phyloP scores from a whole-genome alignment of 2,329 filamentous ascomycete genomes.

The Macrophomina tecta region DNA sequence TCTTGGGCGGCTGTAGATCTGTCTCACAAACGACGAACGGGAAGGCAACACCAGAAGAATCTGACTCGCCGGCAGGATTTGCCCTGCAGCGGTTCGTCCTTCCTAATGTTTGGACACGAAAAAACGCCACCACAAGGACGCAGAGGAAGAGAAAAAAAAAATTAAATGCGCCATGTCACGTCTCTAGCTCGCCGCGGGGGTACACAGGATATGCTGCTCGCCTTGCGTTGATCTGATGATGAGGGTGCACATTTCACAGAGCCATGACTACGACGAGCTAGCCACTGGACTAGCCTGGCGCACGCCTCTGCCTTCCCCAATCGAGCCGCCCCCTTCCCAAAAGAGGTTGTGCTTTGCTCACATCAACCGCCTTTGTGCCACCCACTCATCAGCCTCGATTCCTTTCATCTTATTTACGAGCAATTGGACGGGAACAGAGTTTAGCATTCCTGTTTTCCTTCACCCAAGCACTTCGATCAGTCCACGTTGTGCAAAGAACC shows the following conservation, averaged over 20 bases:
- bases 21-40: background rate
- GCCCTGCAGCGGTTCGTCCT: constrained; percentile 16
- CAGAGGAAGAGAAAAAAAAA: too few relatives aligned
- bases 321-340: background rate
- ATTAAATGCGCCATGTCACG: background rate
- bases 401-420: background rate
- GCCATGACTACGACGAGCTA: background rate
- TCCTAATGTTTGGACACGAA: background rate
- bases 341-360: background rate
- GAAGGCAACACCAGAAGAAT: background rate
- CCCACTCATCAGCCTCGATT: background rate
- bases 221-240: background rate
- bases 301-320: background rate
- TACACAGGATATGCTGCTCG: background rate
- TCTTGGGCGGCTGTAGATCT: constrained; percentile 7
- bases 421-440: background rate
- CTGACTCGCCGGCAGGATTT: background rate
- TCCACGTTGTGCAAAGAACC: too few relatives aligned
- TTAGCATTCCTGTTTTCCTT: background rate
- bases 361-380: background rate
- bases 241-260: background rate
- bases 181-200: background rate
- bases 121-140: background rate
- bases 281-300: background rate
- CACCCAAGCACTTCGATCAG: background rate